These are phyloP conservation scores for Micractinium conductrix DNA, from an alignment of 139 green algal genomes.

Conservation along the genomic window DNA sequence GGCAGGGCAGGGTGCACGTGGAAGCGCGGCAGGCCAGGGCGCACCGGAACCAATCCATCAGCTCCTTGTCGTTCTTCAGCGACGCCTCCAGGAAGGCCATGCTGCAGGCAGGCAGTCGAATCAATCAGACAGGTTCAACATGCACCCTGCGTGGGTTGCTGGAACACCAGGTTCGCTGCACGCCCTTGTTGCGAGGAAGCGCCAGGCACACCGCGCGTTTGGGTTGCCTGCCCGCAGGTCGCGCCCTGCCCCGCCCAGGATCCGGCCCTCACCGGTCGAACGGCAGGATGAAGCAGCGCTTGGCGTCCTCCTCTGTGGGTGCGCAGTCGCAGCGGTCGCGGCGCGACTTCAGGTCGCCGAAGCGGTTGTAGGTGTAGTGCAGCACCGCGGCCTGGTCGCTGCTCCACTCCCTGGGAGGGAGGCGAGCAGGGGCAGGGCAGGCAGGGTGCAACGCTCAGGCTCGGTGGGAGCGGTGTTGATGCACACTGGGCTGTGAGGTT, in stretches of 20 bases:
- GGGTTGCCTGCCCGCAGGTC: too few relatives aligned
- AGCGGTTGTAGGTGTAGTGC: conserved; percentile 83
- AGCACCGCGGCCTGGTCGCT: conserved; percentile 75
- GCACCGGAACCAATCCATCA: conserved; percentile 71
- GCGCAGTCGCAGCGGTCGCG: conserved; percentile 83
- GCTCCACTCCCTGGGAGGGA: conserved; percentile 65
- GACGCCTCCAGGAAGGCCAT: conserved; percentile 79
- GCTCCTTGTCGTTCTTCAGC: conserved; percentile 67
- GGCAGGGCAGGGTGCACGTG: too few relatives aligned
- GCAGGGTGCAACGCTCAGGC: too few relatives aligned
- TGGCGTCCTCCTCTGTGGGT: conserved; percentile 80
- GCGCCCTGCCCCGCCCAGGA: too few relatives aligned
- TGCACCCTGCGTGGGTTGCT: too few relatives aligned
- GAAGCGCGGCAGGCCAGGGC: conserved; percentile 12
- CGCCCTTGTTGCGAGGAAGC: too few relatives aligned
- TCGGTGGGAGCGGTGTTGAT: too few relatives aligned
- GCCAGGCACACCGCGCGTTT: too few relatives aligned
- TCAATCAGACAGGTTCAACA: too few relatives aligned
- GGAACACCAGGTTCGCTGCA: too few relatives aligned
- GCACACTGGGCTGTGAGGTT: too few relatives aligned
- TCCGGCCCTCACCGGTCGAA: conserved; percentile 70
- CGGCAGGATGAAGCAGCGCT: conserved; percentile 88
- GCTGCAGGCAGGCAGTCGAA: conserved; percentile 19
- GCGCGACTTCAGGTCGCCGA: conserved; percentile 68
- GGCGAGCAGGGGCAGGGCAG: not conserved